Percentiles rank a stretch among this genome's conserved stretches.
Conservation (phyloP, 805 yeast species). For the Starmerella geochares region DNA sequence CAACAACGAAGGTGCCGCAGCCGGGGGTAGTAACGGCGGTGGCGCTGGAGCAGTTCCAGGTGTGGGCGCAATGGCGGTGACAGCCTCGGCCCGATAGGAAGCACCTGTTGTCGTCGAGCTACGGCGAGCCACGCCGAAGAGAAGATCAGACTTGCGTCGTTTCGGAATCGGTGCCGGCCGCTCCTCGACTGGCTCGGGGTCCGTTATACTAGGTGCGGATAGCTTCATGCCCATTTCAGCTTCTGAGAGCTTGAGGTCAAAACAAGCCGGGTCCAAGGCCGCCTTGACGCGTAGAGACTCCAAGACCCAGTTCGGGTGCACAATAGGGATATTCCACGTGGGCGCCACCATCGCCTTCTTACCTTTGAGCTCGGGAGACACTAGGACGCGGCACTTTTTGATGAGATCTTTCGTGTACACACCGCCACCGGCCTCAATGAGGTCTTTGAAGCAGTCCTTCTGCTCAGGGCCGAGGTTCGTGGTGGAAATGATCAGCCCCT, state of each 20-base stretch:
- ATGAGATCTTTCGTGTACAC: constrained; percentile 27
- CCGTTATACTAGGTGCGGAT: neutral
- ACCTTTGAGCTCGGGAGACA: constrained; percentile 29
- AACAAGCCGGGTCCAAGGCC: constrained; percentile 34
- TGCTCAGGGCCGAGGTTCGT: constrained; percentile 32
- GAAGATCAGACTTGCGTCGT: constrained; percentile 13
- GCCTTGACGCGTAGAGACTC: constrained; percentile 37
- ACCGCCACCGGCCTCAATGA: constrained; percentile 33
- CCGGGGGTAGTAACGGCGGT: neutral
- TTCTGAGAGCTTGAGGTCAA: constrained; percentile 17
- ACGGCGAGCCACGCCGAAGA: constrained; percentile 4
- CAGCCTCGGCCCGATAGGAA: no score
- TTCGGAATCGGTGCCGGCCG: constrained; percentile 7
- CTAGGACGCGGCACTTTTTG: constrained; percentile 27
- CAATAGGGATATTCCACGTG: constrained; percentile 35
- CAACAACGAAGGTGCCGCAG: neutral
- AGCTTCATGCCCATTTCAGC: constrained; percentile 3
- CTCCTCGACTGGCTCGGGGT: neutral
- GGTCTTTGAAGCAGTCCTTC: constrained; percentile 21
- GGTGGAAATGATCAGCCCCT: constrained; percentile 32
- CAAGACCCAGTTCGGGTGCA: constrained; percentile 38
- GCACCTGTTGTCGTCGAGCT: no score
- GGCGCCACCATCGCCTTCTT: constrained; percentile 34
- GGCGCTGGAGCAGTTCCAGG: neutral
- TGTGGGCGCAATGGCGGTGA: neutral